Base-by-base conservation (phyloP, 768 basidiomycete genomes). In the Lactarius sp. region DNA sequence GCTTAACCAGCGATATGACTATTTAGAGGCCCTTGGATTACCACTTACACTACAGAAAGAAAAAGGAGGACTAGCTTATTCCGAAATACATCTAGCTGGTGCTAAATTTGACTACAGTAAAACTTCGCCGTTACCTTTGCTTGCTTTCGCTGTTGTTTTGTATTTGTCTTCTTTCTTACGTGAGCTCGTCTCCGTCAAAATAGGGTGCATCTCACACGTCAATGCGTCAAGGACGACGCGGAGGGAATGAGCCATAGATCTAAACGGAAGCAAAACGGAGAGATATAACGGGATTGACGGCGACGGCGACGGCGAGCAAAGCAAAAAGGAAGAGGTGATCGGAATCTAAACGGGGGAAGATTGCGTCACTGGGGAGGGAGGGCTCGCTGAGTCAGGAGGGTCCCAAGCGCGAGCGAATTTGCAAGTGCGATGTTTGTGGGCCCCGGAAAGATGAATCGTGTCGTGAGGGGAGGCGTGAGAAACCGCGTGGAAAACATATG, bases 291-390 rank as follows among this genome's bases (percentile, higher is more conserved):
- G 42, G 53, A 52, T 47, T 18, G 46, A 31, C 41, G 53, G 54
- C 9, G 46, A 31, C 52, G 53, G 58, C 39, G 63, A 60, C 41
- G 36, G 53, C 18, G 41, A 37, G 59, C 33, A 50, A 65, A 65
- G 58, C 39, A 64, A 64, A 59, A 64, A 60, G 42, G 64, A 65
- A 65, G 64, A 55, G 52, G 18, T 60, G 64, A 65, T 65, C 64
- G 64, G 64, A 37, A 64, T 64, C 63, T 64, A 49, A 59, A 56
- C 41, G 63, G 59, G 49, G 59, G 46, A 52, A 41, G 34, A 64
- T 64, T 60, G 63, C 63, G 63, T 64, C 63, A 64, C 63, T 37
- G 56, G 18, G 41, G 13, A 55, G 44, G 49, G n/a, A 39, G 62
- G 39, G 44, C 33, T 59, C 52, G 62, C 62, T 64, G 63, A 64